Percentiles rank a stretch among this genome's conserved stretches.
These are phyloP conservation scores for Chaetomium sp. DNA, from an alignment of 2,329 filamentous ascomycete genomes.

Conservation along the genomic window DNA sequence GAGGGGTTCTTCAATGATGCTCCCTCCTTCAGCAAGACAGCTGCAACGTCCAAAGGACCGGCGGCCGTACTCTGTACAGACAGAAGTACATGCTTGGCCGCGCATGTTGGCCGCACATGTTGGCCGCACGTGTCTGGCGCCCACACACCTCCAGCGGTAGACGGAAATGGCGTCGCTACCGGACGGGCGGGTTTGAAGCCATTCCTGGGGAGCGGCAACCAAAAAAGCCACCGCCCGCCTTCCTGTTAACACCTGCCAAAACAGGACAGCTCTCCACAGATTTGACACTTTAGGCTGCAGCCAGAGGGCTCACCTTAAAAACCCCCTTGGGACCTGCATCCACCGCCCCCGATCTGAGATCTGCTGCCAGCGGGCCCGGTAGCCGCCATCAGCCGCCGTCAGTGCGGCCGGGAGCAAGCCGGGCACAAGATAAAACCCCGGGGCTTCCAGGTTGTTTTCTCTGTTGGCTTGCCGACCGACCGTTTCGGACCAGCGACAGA, in stretches of 20 bases:
- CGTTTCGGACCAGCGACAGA: too few species aligned
- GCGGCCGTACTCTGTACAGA: too few species aligned
- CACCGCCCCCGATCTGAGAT: slow-evolving; percentile 5
- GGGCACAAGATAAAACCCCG: neutral
- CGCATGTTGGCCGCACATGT: neutral
- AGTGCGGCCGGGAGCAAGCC: neutral
- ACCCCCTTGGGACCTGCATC: slow-evolving; percentile 11
- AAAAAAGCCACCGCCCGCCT: slow-evolving; percentile 11
- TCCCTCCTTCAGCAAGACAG: too few species aligned
- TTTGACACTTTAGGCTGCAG: slow-evolving; percentile 13
- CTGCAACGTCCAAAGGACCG: too few species aligned
- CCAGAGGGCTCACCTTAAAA: slow-evolving; percentile 3
- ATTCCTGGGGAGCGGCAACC: slow-evolving; percentile 9
- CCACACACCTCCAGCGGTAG: neutral
- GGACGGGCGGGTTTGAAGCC: slow-evolving; percentile 14
- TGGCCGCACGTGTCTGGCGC: neutral
- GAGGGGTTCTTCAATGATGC: too few species aligned
- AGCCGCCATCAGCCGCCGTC: too few species aligned
- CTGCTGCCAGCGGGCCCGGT: neutral
- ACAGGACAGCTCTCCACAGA: slow-evolving; percentile 16
- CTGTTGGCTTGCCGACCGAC: too few species aligned
- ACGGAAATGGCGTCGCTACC: slow-evolving; percentile 14
- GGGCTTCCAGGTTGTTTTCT: too few species aligned
- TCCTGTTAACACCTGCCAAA: slow-evolving; percentile 14
- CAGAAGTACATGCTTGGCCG: neutral